Percentiles rank a stretch among this genome's conserved stretches.
Conservation (phyloP, 768 basidiomycete genomes). For the Hydnomerulius pinastri region DNA sequence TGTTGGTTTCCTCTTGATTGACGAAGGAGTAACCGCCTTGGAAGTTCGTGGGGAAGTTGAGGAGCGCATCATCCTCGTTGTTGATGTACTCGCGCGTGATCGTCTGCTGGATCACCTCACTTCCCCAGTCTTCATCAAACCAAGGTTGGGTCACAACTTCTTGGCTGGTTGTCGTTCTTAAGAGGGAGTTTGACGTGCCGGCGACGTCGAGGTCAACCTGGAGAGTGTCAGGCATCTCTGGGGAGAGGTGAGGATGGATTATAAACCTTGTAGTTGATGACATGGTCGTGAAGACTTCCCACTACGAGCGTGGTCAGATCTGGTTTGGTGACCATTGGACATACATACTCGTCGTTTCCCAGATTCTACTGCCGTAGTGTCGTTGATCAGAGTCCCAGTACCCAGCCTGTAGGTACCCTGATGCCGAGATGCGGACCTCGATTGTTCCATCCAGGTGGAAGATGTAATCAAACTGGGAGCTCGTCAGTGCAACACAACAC, state of each 20-base stretch:
- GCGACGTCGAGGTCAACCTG: slow-evolving; percentile 66
- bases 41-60: slow-evolving; percentile 55
- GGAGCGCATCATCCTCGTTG: slow-evolving; percentile 51
- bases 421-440: slow-evolving; percentile 67
- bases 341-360: slow-evolving; percentile 52
- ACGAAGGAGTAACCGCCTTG: slow-evolving; percentile 60
- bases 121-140: slow-evolving; percentile 61
- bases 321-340: background rate
- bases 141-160: slow-evolving; percentile 54
- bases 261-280: slow-evolving; percentile 61
- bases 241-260: background rate
- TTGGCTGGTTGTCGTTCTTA: slow-evolving; percentile 49
- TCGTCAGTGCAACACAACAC: slow-evolving; percentile 4
- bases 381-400: slow-evolving; percentile 54
- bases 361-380: slow-evolving; percentile 56
- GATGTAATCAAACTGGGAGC: slow-evolving; percentile 59
- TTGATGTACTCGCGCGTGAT: slow-evolving; percentile 48
- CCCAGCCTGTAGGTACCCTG: slow-evolving; percentile 68
- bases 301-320: slow-evolving; percentile 33
- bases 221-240: slow-evolving; percentile 3
- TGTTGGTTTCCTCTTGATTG: slow-evolving; percentile 52
- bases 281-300: slow-evolving; percentile 69
- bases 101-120: slow-evolving; percentile 53
- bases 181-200: slow-evolving; percentile 57
- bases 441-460: slow-evolving; percentile 69